Conservation (phyloP, 2,329 filamentous ascomycete species). For the Penicillium italicum region DNA sequence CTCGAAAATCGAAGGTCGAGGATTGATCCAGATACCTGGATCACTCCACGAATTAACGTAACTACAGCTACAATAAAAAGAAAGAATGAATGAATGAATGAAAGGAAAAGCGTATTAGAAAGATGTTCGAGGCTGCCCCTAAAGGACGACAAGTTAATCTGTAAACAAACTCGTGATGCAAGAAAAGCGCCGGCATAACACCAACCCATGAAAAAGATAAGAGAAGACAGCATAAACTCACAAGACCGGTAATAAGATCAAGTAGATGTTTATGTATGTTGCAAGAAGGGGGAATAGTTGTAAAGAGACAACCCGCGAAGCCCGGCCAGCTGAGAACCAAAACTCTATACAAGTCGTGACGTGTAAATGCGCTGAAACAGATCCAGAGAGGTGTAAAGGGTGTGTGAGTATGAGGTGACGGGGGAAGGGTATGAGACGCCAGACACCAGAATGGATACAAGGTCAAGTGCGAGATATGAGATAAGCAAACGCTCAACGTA, state of each 20-base stretch:
- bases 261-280: constrained; percentile 22
- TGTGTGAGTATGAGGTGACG: background rate
- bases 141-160: background rate
- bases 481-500: constrained; percentile 8
- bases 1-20: background rate
- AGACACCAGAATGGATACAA: constrained; percentile 9
- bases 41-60: background rate
- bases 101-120: background rate
- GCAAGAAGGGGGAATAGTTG: constrained; percentile 16
- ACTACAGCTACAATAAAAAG: background rate
- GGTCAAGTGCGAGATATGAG: background rate
- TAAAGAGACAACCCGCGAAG: constrained; percentile 12
- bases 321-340: constrained; percentile 11
- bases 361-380: constrained; percentile 19
- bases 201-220: constrained; percentile 19
- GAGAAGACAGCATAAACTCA: background rate
- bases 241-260: constrained; percentile 3
- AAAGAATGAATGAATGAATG: background rate
- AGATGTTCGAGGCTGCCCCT: background rate
- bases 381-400: constrained; percentile 8
- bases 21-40: background rate
- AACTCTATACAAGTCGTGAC: constrained; percentile 27
- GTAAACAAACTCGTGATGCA: constrained; percentile 9
- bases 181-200: constrained; percentile 13
- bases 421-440: constrained; percentile 20